Evolutionary conservation across 2,329 filamentous ascomycete species (phyloP), one percentile per base, ranked within the genome.

Genomic region (Elsinoe fawcettii): DNA sequence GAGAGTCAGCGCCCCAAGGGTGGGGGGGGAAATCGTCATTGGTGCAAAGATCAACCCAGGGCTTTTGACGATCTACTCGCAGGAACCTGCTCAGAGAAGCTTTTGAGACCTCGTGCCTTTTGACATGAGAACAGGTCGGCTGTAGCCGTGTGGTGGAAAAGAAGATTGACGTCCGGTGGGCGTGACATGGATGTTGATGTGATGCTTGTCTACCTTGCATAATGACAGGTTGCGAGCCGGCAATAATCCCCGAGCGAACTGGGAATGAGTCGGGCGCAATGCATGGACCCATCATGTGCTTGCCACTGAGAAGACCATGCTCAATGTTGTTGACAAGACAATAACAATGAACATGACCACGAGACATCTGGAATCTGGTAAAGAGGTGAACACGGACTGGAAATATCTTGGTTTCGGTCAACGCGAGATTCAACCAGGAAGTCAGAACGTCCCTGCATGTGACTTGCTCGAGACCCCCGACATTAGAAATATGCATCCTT

Each of bases 41-140:
- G 30, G 49, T 53, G 49, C 49, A 53, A 39, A 53, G 49, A 53
- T 53, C 49, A 36, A 39, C 49, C 22, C 49, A 53, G 49, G 49
- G 49, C 49, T 37, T 23, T 14, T 30, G 32, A 36, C 12, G 49
- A 53, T 53, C 49, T 53, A 18, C 49, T 36, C 18, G 16, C 44
- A 49, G n/a, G 39, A 49, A 49, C 44, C 44, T 49, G 44, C 44
- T 34, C 27, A 23, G 23, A 32, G 46, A 51, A 51, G 46, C 46
- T 20, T 51, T 32, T 51, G 46, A 34, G 34, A 51, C 46, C 46
- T 51, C 46, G 46, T 51, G 46, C 46, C 23, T 18, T 25, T 51
- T 20, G 14, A 9, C 41, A 20, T 20, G 22, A 37, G 32, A 39
- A 37, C 30, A 36, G 37, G 49, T 34, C 49, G 49, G 49, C 49